These are phyloP conservation scores for Paramecium sexaurelia DNA, from an alignment of 73 alveolate species.

Conservation along the genomic window DNA sequence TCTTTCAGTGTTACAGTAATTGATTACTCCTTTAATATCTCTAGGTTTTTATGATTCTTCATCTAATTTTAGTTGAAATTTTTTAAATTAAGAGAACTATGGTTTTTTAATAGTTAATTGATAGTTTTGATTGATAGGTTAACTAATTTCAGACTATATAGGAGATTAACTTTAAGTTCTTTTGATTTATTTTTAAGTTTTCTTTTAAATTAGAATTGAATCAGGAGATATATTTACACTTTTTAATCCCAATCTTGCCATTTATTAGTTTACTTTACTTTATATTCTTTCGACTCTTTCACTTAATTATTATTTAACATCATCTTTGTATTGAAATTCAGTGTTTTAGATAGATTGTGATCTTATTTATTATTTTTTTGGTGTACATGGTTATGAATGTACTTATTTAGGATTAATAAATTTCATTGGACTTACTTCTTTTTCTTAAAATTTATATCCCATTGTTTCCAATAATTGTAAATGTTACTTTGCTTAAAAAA, in stretches of 20 bases:
- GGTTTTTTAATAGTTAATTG: background rate
- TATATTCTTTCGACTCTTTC: background rate
- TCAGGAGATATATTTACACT: constrained; percentile 6
- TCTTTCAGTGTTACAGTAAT: constrained; percentile 12
- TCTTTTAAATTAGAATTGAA: background rate
- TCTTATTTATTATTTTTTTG: background rate
- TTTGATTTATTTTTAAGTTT: background rate
- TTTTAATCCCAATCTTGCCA: background rate
- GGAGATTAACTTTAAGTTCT: background rate
- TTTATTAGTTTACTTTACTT: background rate
- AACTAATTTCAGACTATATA: background rate
- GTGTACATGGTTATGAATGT: background rate
- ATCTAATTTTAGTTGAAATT: background rate
- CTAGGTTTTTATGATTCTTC: background rate
- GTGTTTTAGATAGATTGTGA: background rate
- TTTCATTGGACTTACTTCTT: background rate
- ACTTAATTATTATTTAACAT: background rate
- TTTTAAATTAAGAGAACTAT: background rate
- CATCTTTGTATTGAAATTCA: background rate
- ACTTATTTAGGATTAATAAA: background rate
- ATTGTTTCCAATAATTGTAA: background rate
- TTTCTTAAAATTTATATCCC: background rate
- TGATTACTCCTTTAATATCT: background rate
- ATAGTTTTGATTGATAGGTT: background rate
- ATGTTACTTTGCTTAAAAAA: constrained; percentile 6